Evolutionary conservation across 2,329 filamentous ascomycete species (phyloP), one percentile per base, ranked within the genome.

Genomic region (Pseudocercospora macadamiae): DNA sequence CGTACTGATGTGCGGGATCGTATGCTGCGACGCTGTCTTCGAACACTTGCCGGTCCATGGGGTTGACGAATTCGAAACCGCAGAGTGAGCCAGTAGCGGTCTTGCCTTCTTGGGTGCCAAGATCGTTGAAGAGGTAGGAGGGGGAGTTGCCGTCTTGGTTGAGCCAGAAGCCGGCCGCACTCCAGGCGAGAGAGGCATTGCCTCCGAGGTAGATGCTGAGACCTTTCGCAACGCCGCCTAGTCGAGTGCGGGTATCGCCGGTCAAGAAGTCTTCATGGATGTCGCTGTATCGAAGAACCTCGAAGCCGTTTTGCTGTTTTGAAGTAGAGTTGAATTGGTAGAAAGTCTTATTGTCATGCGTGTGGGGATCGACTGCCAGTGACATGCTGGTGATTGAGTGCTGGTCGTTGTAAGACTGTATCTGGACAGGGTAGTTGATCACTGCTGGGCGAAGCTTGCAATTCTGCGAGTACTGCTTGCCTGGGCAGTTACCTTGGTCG

Each of bases 391-490:
- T 48, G 16, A 59, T n/a, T 16, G 56, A 44, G n/a, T 64, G 54
- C 14, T 26, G 18, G 45, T 63, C 59, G 2, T 51, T 51, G 53
- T 56, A 63, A 10, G 51, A 47, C 14, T 60, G 48, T 14, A 66
- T 59, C 52, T 51, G 55, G 14, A 65, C 57, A 1, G 66, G 62
- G 26, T 69, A 69, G 30, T 57, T 59, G 49, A 68, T 51, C n/a
- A 64, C 53, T 0, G 67, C 67, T 3, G 67, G 66, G 6, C 64
- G 55, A 1, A 69, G 59, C 2, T 53, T 51, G 34, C 67, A 69
- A 4, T 32, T 63, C 37, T 66, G 66, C 10, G 18, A 51, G 28
- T 57, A 59, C 1, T 51, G 12, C 3, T 21, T 59, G 10, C 64
- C 66, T 14, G 54, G 47, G 44, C 58, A 60, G 23, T 32, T 48